These are phyloP conservation scores for Penicillium sp. DNA, from an alignment of 2,329 filamentous ascomycete species.

Conservation along the genomic window DNA sequence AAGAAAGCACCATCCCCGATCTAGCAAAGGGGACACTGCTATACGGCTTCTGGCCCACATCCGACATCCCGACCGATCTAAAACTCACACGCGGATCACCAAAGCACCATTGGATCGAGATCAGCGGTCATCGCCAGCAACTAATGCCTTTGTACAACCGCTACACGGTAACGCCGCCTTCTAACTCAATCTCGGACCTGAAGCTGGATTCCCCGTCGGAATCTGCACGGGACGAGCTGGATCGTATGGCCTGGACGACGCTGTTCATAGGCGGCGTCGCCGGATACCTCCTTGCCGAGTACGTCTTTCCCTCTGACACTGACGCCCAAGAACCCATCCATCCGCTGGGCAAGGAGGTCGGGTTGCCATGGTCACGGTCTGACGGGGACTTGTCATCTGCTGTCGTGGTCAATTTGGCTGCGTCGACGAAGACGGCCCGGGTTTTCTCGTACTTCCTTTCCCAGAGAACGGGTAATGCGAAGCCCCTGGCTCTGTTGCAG, in stretches of 20 bases:
- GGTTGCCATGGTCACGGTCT: constrained; percentile 25
- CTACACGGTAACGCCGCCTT: constrained; percentile 29
- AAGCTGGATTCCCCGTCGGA: not conserved
- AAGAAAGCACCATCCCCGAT: constrained; percentile 40
- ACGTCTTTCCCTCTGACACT: constrained; percentile 32
- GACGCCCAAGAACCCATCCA: constrained; percentile 14
- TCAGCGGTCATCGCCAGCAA: constrained; percentile 35
- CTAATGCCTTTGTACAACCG: constrained; percentile 48
- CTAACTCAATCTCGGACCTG: not conserved
- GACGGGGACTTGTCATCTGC: constrained; percentile 36
- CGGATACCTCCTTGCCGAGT: constrained; percentile 32
- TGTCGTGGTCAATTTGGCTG: constrained; percentile 32
- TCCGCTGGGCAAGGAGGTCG: constrained; percentile 12
- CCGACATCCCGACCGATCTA: constrained; percentile 39
- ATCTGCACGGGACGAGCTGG: constrained; percentile 15
- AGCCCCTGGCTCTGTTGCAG: constrained; percentile 28
- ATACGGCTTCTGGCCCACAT: constrained; percentile 47
- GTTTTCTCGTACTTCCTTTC: constrained; percentile 27
- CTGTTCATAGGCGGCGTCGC: constrained; percentile 27
- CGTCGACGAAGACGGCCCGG: constrained; percentile 32
- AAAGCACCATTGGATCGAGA: constrained; percentile 38
- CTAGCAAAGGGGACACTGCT: constrained; percentile 37
- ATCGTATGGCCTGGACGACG: constrained; percentile 24
- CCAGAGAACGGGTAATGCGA: constrained; percentile 11
- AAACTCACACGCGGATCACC: constrained; percentile 29